A percentile compares a stretch with the other conserved stretches of the same genome.
Conservation (phyloP, 2,329 filamentous ascomycete genomes). For the Hymenoscyphus infarciens region DNA sequence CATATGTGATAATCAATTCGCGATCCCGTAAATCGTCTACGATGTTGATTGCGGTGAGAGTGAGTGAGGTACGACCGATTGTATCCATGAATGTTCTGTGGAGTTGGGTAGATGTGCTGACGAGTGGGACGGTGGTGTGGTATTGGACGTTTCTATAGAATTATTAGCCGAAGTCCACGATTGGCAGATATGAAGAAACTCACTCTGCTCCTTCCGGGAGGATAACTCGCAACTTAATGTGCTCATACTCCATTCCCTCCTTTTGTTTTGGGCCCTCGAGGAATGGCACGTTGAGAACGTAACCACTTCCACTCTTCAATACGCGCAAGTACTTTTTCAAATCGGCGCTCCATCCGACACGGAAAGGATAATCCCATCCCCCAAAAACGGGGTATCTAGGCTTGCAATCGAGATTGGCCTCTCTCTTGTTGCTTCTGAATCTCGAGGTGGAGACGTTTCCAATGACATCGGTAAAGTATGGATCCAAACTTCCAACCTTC, state of each 20-base stretch:
- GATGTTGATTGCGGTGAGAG: slow-evolving; percentile 77
- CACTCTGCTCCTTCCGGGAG: slow-evolving; percentile 88
- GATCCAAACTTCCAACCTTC: slow-evolving; percentile 72
- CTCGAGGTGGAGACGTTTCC: slow-evolving; percentile 94
- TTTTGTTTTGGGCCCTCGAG: slow-evolving; percentile 83
- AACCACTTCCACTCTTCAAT: slow-evolving; percentile 59
- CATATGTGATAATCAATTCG: slow-evolving; percentile 82
- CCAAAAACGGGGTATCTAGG: slow-evolving; percentile 96
- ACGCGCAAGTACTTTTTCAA: slow-evolving; percentile 72
- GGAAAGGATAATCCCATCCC: slow-evolving; percentile 97
- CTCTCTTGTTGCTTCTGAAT: slow-evolving; percentile 73
- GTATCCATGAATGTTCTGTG: slow-evolving; percentile 94
- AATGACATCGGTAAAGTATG: slow-evolving; percentile 95
- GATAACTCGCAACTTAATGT: slow-evolving; percentile 75
- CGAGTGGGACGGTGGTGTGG: slow-evolving; percentile 68
- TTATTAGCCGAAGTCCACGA: slow-evolving; percentile 43
- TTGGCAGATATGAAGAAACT: slow-evolving; percentile 45
- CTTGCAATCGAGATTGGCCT: slow-evolving; percentile 84
- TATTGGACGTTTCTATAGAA: slow-evolving; percentile 70
- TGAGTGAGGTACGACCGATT: slow-evolving; percentile 77
- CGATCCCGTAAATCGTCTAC: slow-evolving; percentile 87
- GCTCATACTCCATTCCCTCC: slow-evolving; percentile 84
- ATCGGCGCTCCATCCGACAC: slow-evolving; percentile 91
- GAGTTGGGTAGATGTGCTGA: slow-evolving; percentile 55
- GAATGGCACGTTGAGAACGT: slow-evolving; percentile 86